Base-by-base conservation (phyloP, 768 basidiomycete species). In the Clitopilus passeckerianus region DNA sequence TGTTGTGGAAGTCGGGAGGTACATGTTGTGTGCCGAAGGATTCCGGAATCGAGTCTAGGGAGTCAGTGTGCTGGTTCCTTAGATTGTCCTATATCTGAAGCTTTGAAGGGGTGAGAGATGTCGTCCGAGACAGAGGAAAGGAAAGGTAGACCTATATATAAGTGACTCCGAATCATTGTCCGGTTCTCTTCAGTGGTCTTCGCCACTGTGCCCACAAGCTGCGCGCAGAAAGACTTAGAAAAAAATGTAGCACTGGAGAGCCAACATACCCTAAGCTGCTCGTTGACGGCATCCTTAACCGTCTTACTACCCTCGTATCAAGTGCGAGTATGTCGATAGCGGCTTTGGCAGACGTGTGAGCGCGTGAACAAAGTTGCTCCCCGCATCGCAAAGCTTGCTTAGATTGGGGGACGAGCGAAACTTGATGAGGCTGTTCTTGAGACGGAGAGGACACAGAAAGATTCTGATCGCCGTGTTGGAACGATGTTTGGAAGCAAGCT, bases 371-470 rank as follows among this genome's bases (percentile, higher is more conserved):
- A 5, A 93, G 79, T 54, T 86, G 81, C 73, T 92, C 81, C 0
- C 90, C 91, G 37, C 87, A 83, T 62, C 90, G 86, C 2, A 94
- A 80, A 0, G 90, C 91, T 65, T 89, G 89, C 78, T 92, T 89
- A 1, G 91, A 92, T 65, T 90, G 87, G 0, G 88, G 75, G 9
- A 91, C 89, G 9, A 94, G 83, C 22, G 89, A 85, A 34, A 90
- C 81, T 18, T 93, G 83, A 61, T 89, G 84, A 3, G 87, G 80
- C 57, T 84, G 82, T 23, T 50, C 46, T 56, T 81, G 80, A 5
- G 68, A 66, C 46, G 64, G 66, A 52, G 63, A 63, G 59, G 66
- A 60, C 61, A 66, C n/a, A n/a, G n/a, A n/a, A n/a, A n/a, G n/a
- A n/a, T n/a, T n/a, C n/a, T n/a, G n/a, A n/a, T n/a, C n/a, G n/a